Conservation (phyloP, 305 asterid genomes). For the Withania somnifera region DNA sequence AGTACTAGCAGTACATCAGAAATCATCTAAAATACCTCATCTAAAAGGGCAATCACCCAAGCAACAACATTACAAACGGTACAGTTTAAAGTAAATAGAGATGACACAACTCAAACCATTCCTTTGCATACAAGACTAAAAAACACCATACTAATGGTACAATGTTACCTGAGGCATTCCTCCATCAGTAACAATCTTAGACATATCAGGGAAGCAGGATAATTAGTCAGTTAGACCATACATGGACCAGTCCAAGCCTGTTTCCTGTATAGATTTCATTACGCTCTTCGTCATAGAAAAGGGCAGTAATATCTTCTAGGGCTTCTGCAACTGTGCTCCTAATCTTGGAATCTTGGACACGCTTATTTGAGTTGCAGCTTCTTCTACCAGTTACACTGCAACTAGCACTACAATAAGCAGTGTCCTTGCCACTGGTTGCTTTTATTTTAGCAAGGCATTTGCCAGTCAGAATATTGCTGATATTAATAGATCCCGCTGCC, state of each 20-base stretch:
- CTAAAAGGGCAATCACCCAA: slow-evolving; percentile 4
- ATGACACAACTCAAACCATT: slow-evolving; percentile 4
- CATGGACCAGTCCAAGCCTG: slow-evolving; percentile 79
- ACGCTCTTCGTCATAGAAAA: slow-evolving; percentile 89
- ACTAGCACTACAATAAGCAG: slow-evolving; percentile 34
- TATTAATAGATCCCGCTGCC: slow-evolving; percentile 84
- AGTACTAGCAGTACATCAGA: not conserved
- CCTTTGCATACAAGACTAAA: not conserved
- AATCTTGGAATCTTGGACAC: slow-evolving; percentile 33
- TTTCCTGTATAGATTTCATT: slow-evolving; percentile 94
- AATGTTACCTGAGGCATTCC: not conserved
- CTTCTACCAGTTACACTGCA: slow-evolving; percentile 37
- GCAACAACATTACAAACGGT: not conserved
- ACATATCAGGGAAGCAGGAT: not conserved
- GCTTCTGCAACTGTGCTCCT: slow-evolving; percentile 79
- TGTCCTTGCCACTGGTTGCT: slow-evolving; percentile 44
- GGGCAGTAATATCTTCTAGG: slow-evolving; percentile 88
- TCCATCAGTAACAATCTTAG: slow-evolving; percentile 5
- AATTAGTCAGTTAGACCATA: slow-evolving; percentile 60
- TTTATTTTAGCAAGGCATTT: slow-evolving; percentile 90
- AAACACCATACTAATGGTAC: slow-evolving; percentile 5
- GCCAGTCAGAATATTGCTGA: slow-evolving; percentile 87
- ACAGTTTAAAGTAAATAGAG: not conserved
- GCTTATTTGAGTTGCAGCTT: slow-evolving; percentile 44
- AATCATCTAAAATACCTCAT: slow-evolving; percentile 2